phyloP scores from a whole-genome alignment of 1,139 yeast species.

The Pichia sp. region DNA sequence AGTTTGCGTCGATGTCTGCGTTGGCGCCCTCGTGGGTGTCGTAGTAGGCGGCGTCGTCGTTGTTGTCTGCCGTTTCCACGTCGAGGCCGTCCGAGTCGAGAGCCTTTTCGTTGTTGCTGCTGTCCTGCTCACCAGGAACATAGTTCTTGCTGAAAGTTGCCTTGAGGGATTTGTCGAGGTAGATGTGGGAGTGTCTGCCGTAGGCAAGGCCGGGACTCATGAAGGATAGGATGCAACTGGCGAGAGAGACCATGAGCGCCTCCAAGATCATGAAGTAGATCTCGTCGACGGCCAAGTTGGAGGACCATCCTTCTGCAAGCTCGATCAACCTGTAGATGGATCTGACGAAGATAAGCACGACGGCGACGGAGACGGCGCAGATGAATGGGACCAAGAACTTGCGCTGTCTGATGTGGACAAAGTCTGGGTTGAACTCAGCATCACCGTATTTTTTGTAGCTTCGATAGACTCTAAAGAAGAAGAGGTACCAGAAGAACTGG shows the following conservation, averaged over 20 bases:
- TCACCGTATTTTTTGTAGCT: slow-evolving; percentile 28
- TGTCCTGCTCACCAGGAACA: neutral
- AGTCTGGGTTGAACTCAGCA: slow-evolving; percentile 38
- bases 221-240: slow-evolving; percentile 44
- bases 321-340: slow-evolving; percentile 81
- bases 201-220: slow-evolving; percentile 63
- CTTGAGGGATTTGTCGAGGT: slow-evolving; percentile 23
- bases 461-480: slow-evolving; percentile 44
- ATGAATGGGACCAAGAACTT: slow-evolving; percentile 48
- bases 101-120: neutral
- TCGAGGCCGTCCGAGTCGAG: neutral
- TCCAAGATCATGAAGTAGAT: slow-evolving; percentile 72
- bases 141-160: slow-evolving; percentile 7
- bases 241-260: slow-evolving; percentile 60
- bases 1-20: neutral
- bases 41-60: neutral
- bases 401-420: slow-evolving; percentile 39
- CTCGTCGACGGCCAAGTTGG: slow-evolving; percentile 68
- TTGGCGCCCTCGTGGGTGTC: neutral
- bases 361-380: slow-evolving; percentile 48
- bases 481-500: slow-evolving; percentile 52
- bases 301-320: slow-evolving; percentile 72
- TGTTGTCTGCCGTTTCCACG: neutral
- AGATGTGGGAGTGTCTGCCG: slow-evolving; percentile 35
- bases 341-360: slow-evolving; percentile 61